Evolutionary conservation across 2,329 filamentous ascomycete species (phyloP).

Genomic region (Huntiella savannae): DNA sequence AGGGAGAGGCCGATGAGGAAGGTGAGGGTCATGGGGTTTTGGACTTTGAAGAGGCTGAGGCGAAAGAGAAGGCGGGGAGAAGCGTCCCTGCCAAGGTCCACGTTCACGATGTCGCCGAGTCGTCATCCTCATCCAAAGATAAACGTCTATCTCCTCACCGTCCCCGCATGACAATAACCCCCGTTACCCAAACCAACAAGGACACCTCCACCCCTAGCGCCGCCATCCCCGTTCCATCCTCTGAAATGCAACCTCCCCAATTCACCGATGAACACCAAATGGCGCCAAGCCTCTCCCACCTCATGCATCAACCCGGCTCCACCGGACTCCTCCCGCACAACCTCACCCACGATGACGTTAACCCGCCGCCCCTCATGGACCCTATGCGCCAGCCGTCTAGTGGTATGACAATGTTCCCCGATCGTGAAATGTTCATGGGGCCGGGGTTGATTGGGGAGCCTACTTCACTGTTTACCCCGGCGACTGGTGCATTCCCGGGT

Average conservation of each 20-base stretch:
- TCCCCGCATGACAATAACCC: slow-evolving; percentile 35
- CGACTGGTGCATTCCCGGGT: too few species aligned
- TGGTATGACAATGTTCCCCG: slow-evolving; percentile 32
- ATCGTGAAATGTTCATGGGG: slow-evolving; percentile 24
- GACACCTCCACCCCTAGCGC: slow-evolving; percentile 3
- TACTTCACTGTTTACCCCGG: neutral
- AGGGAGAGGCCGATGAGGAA: slow-evolving; percentile 37
- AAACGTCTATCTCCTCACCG: neutral
- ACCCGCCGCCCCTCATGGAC: slow-evolving; percentile 74
- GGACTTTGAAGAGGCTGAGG: neutral
- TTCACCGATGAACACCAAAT: slow-evolving; percentile 91
- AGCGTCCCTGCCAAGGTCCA: neutral
- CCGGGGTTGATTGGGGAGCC: slow-evolving; percentile 46
- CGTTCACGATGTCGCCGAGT: neutral
- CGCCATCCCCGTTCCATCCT: slow-evolving; percentile 38
- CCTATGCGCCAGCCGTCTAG: slow-evolving; percentile 50
- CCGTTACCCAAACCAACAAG: slow-evolving; percentile 36
- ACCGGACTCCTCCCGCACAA: slow-evolving; percentile 20
- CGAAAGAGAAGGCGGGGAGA: neutral
- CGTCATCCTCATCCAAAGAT: neutral
- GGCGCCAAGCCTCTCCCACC: slow-evolving; percentile 21
- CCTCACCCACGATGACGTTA: slow-evolving; percentile 72
- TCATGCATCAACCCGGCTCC: slow-evolving; percentile 13
- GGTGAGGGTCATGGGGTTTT: neutral
- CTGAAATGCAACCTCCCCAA: slow-evolving; percentile 65